These are phyloP conservation scores for Zygnema circumcarinatum DNA, from an alignment of 139 green algal species.

Conservation along the genomic window DNA sequence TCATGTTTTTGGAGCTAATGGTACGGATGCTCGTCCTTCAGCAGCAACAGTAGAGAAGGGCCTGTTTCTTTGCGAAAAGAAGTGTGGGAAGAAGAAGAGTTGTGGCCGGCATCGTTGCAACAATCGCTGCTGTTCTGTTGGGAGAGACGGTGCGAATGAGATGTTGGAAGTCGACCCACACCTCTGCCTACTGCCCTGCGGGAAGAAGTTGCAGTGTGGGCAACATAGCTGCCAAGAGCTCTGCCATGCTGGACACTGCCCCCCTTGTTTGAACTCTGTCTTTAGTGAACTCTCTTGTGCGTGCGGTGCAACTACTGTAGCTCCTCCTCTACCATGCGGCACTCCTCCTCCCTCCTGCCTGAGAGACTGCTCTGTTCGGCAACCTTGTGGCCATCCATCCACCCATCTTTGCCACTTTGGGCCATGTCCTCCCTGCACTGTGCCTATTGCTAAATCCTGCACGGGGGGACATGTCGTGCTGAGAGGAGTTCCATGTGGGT, in stretches of 20 bases:
- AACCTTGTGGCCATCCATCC: conserved; percentile 41
- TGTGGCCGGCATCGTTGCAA: conserved; percentile 57
- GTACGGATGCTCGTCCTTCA: no score
- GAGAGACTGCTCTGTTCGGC: conserved; percentile 15
- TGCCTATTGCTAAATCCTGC: conserved; percentile 34
- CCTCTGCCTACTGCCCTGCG: conserved; percentile 48
- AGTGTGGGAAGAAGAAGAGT: conserved; percentile 59
- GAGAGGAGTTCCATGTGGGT: conserved; percentile 45
- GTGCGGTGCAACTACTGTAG: conserved; percentile 42
- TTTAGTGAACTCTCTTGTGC: conserved; percentile 50
- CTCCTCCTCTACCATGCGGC: conserved; percentile 52
- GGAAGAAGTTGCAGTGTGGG: conserved; percentile 59
- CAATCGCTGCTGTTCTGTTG: conserved; percentile 37
- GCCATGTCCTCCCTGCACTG: conserved; percentile 49
- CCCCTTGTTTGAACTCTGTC: conserved; percentile 39
- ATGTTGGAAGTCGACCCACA: conserved; percentile 6
- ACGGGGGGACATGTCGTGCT: conserved; percentile 53
- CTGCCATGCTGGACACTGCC: conserved; percentile 56
- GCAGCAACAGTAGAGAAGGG: no score
- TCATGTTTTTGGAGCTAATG: conserved; percentile 3
- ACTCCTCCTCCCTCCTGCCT: conserved; percentile 41
- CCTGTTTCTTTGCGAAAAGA: conserved; percentile 45
- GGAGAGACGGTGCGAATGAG: not conserved
- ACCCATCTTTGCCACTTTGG: conserved; percentile 56
- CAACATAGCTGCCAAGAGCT: conserved; percentile 53